These are phyloP conservation scores for Omphalotus olearius DNA, from an alignment of 1,284 basidiomycete species.

Conservation along the genomic window DNA sequence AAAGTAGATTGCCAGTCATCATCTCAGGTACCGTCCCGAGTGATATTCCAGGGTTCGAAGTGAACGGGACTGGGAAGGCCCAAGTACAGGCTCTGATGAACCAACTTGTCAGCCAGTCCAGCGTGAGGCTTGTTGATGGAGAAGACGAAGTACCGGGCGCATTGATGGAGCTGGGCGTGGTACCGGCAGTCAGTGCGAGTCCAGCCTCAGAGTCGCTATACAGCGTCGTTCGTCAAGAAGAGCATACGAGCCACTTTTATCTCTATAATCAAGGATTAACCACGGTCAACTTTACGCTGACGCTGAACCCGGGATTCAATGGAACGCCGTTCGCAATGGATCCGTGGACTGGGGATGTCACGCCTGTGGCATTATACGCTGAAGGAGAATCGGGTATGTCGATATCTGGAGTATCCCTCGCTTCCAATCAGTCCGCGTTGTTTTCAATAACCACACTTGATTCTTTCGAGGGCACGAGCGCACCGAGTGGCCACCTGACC, in stretches of 20 bases:
- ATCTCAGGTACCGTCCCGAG: slow-evolving; percentile 13
- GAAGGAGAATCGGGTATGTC: slow-evolving; percentile 11
- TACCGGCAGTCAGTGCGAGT: slow-evolving; percentile 13
- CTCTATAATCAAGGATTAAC: slow-evolving; percentile 14
- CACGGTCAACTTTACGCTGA: slow-evolving; percentile 14
- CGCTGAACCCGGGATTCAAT: slow-evolving; percentile 13
- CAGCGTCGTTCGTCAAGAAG: slow-evolving; percentile 12
- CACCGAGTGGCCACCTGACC: slow-evolving; percentile 8
- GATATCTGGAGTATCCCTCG: slow-evolving; percentile 15
- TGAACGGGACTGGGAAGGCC: slow-evolving; percentile 9
- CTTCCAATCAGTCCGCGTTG: slow-evolving; percentile 13
- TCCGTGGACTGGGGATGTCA: slow-evolving; percentile 14
- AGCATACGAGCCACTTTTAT: slow-evolving; percentile 13
- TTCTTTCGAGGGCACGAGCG: slow-evolving; percentile 13
- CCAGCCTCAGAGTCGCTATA: slow-evolving; percentile 11
- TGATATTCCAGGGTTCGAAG: slow-evolving; percentile 17
- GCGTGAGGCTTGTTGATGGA: slow-evolving; percentile 11
- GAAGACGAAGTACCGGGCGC: slow-evolving; percentile 11
- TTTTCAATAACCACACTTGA: slow-evolving; percentile 13
- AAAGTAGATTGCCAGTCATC: slow-evolving; percentile 12
- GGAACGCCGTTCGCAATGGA: slow-evolving; percentile 18
- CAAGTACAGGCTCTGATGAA: slow-evolving; percentile 16
- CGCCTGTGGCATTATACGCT: slow-evolving; percentile 14
- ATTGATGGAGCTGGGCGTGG: slow-evolving; percentile 13
- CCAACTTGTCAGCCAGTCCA: slow-evolving; percentile 11